These are phyloP conservation scores for Penicillium roqueforti DNA, from an alignment of 495 filamentous ascomycete genomes.

Conservation along the genomic window DNA sequence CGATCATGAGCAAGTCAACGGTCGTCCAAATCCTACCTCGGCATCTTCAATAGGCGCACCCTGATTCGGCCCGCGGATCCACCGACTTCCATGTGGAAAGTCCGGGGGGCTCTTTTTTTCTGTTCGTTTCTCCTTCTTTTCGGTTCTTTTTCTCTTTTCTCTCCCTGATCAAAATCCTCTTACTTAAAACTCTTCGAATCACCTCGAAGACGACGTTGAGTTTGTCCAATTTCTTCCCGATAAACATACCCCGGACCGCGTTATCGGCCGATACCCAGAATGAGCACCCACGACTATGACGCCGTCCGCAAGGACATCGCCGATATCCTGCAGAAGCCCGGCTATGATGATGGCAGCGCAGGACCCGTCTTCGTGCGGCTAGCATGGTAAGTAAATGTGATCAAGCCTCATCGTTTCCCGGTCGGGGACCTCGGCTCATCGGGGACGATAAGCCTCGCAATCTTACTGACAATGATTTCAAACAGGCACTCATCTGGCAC, in stretches of 20 bases:
- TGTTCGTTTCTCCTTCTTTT: constrained; percentile 11
- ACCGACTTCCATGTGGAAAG: constrained; percentile 31
- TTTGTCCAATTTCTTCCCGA: constrained; percentile 1
- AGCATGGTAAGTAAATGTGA: constrained; percentile 47
- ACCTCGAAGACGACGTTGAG: neutral
- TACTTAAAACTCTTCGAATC: neutral
- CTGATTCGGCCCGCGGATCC: constrained; percentile 36
- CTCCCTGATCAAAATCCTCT: constrained; percentile 3
- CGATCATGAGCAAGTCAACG: no score
- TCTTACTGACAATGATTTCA: constrained; percentile 8
- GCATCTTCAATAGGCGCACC: constrained; percentile 26
- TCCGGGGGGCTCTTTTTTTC: constrained; percentile 16
- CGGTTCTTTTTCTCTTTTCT: constrained; percentile 9
- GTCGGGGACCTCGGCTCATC: constrained; percentile 12
- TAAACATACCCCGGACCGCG: constrained; percentile 17
- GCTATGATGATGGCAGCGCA: constrained; percentile 59
- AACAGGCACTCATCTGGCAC: constrained; percentile 57
- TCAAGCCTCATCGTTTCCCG: constrained; percentile 5
- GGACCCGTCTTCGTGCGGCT: constrained; percentile 59
- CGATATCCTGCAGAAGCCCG: constrained; percentile 53
- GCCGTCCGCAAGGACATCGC: constrained; percentile 53
- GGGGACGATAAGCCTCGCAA: constrained; percentile 3
- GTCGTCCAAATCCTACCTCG: constrained; percentile 26
- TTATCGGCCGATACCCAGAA: constrained; percentile 35
- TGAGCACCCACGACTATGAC: constrained; percentile 46